Percentiles rank a stretch among this genome's conserved stretches.
These are phyloP conservation scores for Trichocladium antarcticum DNA, from an alignment of 495 filamentous ascomycete species.

Conservation along the genomic window DNA sequence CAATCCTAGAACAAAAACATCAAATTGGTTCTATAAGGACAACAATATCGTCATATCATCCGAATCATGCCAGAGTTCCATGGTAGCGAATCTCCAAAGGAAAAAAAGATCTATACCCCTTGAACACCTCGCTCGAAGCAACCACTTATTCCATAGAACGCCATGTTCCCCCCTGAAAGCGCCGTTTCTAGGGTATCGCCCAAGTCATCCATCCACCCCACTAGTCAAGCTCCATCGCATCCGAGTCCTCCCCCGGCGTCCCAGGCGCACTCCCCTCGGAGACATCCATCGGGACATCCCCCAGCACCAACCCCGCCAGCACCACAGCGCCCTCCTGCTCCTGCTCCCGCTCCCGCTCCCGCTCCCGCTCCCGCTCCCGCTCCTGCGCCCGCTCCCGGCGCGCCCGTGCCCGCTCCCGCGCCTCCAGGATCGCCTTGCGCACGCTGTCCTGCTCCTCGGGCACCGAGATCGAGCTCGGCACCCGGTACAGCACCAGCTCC, in stretches of 20 bases:
- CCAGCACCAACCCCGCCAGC: background rate
- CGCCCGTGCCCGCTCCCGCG: constrained; percentile 54
- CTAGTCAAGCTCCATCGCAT: constrained; percentile 65
- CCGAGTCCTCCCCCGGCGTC: constrained; percentile 35
- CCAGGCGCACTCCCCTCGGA: background rate
- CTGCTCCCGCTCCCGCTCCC: background rate
- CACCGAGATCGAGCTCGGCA: constrained; percentile 65
- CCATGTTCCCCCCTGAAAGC: background rate
- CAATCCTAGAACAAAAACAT: background rate
- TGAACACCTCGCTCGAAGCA: constrained; percentile 7
- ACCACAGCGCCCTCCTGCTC: background rate
- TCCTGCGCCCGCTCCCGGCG: constrained; percentile 22
- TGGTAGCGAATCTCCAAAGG: background rate
- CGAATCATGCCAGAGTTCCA: background rate
- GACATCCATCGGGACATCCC: background rate
- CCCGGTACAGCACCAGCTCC: constrained; percentile 70
- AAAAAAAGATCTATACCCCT: too few species aligned
- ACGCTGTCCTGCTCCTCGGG: constrained; percentile 72
- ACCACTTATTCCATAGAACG: background rate
- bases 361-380: background rate
- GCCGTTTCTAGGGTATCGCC: background rate
- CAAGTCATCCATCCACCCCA: background rate
- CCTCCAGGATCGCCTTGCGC: constrained; percentile 75
- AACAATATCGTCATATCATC: background rate
- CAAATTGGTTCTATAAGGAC: background rate